phyloP scores from a whole-genome alignment of 306 rosid species.

The Neltuma alba region DNA sequence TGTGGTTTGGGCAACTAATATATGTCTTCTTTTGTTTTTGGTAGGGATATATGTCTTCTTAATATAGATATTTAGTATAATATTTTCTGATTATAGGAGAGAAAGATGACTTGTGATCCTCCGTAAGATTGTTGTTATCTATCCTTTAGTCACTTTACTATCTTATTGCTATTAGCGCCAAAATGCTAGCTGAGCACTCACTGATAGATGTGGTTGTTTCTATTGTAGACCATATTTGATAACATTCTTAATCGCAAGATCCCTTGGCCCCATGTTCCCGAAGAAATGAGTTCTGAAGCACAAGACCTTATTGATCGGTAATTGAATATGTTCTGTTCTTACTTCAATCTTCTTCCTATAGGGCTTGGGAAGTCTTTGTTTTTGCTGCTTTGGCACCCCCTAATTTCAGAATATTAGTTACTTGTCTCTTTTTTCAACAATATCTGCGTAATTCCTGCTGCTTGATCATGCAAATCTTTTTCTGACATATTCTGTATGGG shows the following conservation, averaged over 20 bases:
- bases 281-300: too few species aligned
- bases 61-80: too few species aligned
- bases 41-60: too few species aligned
- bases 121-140: neutral
- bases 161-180: neutral
- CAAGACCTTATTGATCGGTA: too few species aligned
- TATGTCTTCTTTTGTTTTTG: too few species aligned
- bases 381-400: constrained; percentile 23
- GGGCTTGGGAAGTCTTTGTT: constrained; percentile 19
- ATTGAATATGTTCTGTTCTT: constrained; percentile 28
- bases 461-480: constrained; percentile 23
- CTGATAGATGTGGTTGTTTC: constrained; percentile 17
- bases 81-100: too few species aligned
- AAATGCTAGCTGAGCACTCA: constrained; percentile 21
- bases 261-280: too few species aligned
- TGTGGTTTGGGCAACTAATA: neutral
- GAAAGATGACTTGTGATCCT: neutral
- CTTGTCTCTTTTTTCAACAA: neutral
- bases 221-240: too few species aligned
- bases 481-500: neutral
- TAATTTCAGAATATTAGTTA: constrained; percentile 9
- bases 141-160: neutral
- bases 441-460: neutral
- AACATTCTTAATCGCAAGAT: too few species aligned
- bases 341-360: constrained; percentile 14